phyloP scores from a whole-genome alignment of 2,329 filamentous ascomycete genomes.

The Colletotrichum sp. region DNA sequence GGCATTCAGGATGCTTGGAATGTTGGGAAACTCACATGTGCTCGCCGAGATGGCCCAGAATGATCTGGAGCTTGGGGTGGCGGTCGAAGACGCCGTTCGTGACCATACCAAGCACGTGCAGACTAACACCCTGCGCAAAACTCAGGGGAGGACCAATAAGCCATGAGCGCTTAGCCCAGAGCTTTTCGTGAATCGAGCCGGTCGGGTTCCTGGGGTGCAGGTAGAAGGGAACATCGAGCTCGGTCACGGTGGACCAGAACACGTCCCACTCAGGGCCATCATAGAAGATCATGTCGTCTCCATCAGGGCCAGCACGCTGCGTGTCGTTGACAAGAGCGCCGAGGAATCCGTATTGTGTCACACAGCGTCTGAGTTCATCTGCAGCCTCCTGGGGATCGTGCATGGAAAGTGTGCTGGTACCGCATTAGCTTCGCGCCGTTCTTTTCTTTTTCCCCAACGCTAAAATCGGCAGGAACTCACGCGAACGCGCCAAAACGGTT shows the following conservation, averaged over 20 bases:
- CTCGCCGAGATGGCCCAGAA: not conserved
- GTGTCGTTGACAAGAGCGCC: conserved; percentile 42
- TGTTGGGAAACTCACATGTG: not conserved
- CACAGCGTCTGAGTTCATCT: conserved; percentile 55
- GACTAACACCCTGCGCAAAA: not conserved
- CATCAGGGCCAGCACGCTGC: rapidly evolving
- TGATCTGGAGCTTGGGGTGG: not conserved
- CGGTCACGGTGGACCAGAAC: not conserved
- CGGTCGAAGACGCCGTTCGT: not conserved
- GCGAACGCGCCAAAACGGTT: conserved; percentile 52
- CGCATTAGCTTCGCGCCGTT: not conserved
- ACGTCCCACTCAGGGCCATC: not conserved
- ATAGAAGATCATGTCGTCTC: not conserved
- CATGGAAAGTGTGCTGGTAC: not conserved
- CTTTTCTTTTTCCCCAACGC: not conserved
- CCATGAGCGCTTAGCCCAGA: not conserved
- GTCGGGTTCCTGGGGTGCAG: not conserved
- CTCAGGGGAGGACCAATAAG: not conserved
- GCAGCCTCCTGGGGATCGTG: not conserved
- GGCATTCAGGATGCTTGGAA: no score
- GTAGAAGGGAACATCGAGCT: not conserved
- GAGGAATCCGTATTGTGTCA: conserved; percentile 64
- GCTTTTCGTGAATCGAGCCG: not conserved
- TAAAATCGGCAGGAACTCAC: conserved; percentile 25
- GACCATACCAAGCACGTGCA: not conserved